Evolutionary conservation across 2,329 filamentous ascomycete species (phyloP).

Genomic region (Gaeumannomyces tritici): DNA sequence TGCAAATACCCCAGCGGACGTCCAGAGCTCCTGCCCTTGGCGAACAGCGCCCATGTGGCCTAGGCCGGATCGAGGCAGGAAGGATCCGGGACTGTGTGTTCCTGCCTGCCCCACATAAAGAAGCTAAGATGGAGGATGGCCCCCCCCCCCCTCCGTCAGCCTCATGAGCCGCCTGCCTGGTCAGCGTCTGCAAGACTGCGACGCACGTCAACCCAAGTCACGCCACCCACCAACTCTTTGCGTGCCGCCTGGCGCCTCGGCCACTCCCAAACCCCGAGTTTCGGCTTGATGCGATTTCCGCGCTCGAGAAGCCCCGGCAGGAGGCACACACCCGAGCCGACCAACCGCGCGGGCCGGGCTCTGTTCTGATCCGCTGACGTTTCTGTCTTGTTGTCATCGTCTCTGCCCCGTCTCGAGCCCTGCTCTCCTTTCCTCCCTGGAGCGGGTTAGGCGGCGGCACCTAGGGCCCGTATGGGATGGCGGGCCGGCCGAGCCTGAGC

Average conservation of each 20-base stretch:
- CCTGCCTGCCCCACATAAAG: not conserved
- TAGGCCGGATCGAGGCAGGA: not conserved
- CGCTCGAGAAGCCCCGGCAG: not conserved
- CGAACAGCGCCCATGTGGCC: not conserved
- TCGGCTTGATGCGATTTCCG: not conserved
- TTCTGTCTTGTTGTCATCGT: not conserved
- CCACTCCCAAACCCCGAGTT: conserved; percentile 8
- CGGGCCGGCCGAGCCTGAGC: not conserved
- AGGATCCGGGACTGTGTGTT: not conserved
- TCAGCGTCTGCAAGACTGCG: not conserved
- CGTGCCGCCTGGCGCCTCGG: conserved; percentile 9
- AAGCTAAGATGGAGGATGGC: not conserved
- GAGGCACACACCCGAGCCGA: not conserved
- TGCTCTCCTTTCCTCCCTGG: not conserved
- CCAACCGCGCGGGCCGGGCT: not conserved
- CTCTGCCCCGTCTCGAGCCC: not conserved
- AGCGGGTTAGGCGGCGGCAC: not conserved
- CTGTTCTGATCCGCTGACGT: not conserved
- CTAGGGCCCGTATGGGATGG: not conserved
- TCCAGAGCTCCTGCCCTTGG: not conserved
- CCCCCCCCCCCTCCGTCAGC: not conserved
- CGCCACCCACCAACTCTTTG: not conserved
- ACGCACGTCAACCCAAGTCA: not conserved
- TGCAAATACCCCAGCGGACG: not conserved
- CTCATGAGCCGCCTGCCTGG: not conserved